Evolutionary conservation across 805 yeast species (phyloP), one percentile per base, ranked within the genome.

Genomic region (Kurtzmaniella cleridarum): DNA sequence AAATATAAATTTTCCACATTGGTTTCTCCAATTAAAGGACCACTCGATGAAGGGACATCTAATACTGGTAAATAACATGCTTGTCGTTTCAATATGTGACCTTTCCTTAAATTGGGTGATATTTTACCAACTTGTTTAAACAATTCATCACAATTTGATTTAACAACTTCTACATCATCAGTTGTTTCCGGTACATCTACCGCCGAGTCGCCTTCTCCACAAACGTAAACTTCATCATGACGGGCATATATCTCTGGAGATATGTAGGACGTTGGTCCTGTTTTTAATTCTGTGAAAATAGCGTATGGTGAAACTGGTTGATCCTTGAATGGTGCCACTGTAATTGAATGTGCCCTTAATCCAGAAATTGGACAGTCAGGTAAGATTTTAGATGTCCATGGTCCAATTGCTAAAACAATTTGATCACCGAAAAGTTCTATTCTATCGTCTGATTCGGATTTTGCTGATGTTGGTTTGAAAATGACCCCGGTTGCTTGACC

Each of bases 351-450:
- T 1, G 98, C 98, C 49, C 97, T 74, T 46, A 91, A 68, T 4
- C 97, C 97, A 2, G 91, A 81, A 10, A 91, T 89, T 23, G 98
- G 98, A 57, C 98, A 90, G 48, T 84, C 89, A 2, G 95, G 95
- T 42, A 91, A 64, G 32, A 91, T 76, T 53, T 81, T 83, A 2
- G 96, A 83, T 2, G 97, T 89, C 98, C 98, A 91, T 10, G 98
- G 98, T 0, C 98, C 98, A 49, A 87, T 85, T 0, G 95, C 71
- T 51, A 93, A 68, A 9, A 91, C 81, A n/a, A 88, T 79, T 50
- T 85, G 81, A 54, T 85, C 87, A 39, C 86, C 93, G 11, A 51
- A 55, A 11, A 89, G 64, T 27, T 73, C 74, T 7, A 78, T 54
- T 24, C 54, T 37, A 17, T 55, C 50, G 14, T 48, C 39, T 26